phyloP scores from a whole-genome alignment of 1,284 basidiomycete genomes.

The Pseudozyma thailandica region DNA sequence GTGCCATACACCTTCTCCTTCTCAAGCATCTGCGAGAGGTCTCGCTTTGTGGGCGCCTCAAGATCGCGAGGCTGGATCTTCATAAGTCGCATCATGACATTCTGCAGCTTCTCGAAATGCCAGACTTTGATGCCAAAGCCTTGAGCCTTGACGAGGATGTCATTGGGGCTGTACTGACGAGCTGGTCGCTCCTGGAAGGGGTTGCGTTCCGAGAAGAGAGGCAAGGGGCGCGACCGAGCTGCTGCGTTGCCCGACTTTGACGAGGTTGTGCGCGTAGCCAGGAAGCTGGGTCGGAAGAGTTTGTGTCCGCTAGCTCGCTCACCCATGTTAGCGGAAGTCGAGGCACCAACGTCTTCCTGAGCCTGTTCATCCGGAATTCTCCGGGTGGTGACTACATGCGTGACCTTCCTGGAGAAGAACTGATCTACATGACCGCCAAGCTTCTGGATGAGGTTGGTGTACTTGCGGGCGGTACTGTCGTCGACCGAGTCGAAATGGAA shows the following conservation, averaged over 20 bases:
- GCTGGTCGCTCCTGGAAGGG: slow-evolving; percentile 68
- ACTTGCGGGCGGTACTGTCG: slow-evolving; percentile 28
- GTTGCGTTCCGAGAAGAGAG: slow-evolving; percentile 65
- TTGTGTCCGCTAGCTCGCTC: slow-evolving; percentile 26
- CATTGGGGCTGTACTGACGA: slow-evolving; percentile 67
- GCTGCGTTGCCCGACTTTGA: slow-evolving; percentile 17
- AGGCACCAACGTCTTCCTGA: slow-evolving; percentile 7
- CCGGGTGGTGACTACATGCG: slow-evolving; percentile 64
- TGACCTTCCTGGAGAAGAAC: slow-evolving; percentile 65
- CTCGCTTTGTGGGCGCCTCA: slow-evolving; percentile 35
- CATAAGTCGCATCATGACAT: slow-evolving; percentile 39
- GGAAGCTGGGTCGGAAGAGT: slow-evolving; percentile 46
- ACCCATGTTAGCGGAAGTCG: background rate
- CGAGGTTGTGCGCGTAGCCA: slow-evolving; percentile 27
- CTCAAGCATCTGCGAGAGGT: slow-evolving; percentile 76
- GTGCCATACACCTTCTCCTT: slow-evolving; percentile 88
- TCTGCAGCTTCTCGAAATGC: slow-evolving; percentile 72
- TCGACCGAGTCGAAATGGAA: slow-evolving; percentile 66
- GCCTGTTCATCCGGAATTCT: slow-evolving; percentile 28
- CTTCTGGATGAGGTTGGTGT: slow-evolving; percentile 47
- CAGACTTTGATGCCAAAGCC: slow-evolving; percentile 88
- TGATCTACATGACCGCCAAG: slow-evolving; percentile 63
- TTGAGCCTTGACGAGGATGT: slow-evolving; percentile 79
- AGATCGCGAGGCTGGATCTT: slow-evolving; percentile 36
- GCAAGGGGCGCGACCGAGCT: slow-evolving; percentile 36